These are phyloP conservation scores for Guadua angustifolia DNA, from an alignment of 176 grass and related monocot species.

Conservation along the genomic window DNA sequence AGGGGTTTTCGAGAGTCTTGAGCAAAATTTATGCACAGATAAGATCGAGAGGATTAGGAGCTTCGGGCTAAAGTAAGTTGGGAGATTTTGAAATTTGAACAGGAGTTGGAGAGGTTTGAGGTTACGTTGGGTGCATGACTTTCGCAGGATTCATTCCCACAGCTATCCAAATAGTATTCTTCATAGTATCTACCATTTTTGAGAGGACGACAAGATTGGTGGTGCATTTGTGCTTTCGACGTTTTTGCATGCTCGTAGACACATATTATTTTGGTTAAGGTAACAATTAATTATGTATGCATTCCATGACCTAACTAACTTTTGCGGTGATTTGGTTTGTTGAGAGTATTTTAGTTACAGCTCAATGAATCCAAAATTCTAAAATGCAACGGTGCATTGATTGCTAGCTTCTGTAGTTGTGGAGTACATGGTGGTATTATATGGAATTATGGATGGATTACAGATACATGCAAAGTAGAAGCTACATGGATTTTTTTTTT, in stretches of 20 bases:
- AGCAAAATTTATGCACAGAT: background rate
- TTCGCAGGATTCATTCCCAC: background rate
- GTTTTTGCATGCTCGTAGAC: conserved; percentile 19
- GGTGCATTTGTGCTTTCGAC: background rate
- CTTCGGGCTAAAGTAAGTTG: background rate
- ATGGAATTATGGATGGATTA: conserved; percentile 1
- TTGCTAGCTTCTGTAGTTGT: background rate
- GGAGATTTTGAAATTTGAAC: background rate
- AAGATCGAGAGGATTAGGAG: background rate
- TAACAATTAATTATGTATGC: background rate
- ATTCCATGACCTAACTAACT: background rate
- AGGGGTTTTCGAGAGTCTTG: background rate
- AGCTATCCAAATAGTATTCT: background rate
- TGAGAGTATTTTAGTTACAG: background rate
- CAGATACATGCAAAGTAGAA: background rate
- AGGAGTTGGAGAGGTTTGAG: background rate
- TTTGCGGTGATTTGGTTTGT: background rate
- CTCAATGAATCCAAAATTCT: background rate
- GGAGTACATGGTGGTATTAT: background rate
- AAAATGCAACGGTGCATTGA: background rate
- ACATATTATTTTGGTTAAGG: conserved; percentile 11
- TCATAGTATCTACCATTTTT: background rate
- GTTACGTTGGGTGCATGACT: background rate
- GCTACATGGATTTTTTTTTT: conserved; percentile 7
- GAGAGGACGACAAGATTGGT: background rate